Conservation (phyloP, 768 basidiomycete species). For the Flagelloscypha sp. region DNA sequence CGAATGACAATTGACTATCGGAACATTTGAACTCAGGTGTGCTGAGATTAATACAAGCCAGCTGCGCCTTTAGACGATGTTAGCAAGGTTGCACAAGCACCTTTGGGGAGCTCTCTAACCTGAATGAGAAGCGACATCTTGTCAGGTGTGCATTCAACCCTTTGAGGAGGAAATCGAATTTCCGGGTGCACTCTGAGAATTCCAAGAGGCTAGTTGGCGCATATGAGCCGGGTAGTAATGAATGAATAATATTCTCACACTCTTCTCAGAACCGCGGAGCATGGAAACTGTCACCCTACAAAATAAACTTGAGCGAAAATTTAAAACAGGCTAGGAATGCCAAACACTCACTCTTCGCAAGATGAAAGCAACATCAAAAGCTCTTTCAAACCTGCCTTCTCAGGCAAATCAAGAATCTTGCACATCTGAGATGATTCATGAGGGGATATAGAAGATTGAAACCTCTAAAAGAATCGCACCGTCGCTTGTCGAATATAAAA, state of each 20-base stretch:
- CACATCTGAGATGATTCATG: slow-evolving; percentile 45
- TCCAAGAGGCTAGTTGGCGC: slow-evolving; percentile 42
- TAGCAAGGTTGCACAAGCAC: slow-evolving; percentile 2
- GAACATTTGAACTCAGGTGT: slow-evolving; percentile 58
- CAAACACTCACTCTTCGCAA: slow-evolving; percentile 53
- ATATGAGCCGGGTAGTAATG: not conserved
- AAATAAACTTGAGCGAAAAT: slow-evolving; percentile 3
- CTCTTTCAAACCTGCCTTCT: slow-evolving; percentile 49
- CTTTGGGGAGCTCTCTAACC: slow-evolving; percentile 27
- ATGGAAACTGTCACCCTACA: slow-evolving; percentile 59
- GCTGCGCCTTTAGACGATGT: slow-evolving; percentile 44
- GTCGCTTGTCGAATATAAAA: slow-evolving; percentile 69
- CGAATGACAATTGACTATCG: slow-evolving; percentile 67
- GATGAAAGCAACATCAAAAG: slow-evolving; percentile 57
- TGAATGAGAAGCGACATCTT: slow-evolving; percentile 80
- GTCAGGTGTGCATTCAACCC: slow-evolving; percentile 60
- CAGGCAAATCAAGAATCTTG: slow-evolving; percentile 50
- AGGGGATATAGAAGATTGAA: slow-evolving; percentile 2
- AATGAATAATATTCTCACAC: slow-evolving; percentile 26
- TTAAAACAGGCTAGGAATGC: not conserved
- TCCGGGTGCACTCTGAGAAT: slow-evolving; percentile 64
- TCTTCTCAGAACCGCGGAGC: slow-evolving; percentile 69
- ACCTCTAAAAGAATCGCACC: slow-evolving; percentile 23
- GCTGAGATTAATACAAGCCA: slow-evolving; percentile 64
- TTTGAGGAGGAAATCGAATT: slow-evolving; percentile 70